Conservation (phyloP, 345 rosid species). For the Euphorbia pulcherrima region DNA sequence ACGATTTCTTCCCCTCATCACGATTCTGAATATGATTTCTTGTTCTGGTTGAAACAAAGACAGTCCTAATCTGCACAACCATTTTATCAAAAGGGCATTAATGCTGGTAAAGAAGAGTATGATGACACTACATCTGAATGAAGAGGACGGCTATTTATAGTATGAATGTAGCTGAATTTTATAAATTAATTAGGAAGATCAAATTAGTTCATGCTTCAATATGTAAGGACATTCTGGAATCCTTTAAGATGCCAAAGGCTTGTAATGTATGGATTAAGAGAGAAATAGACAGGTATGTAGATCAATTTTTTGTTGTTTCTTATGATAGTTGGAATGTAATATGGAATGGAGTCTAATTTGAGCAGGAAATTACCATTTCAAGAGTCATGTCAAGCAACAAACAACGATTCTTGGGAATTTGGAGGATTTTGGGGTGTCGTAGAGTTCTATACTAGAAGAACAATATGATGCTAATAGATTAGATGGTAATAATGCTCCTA, state of each 20-base stretch:
- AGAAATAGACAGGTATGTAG: conserved; percentile 65
- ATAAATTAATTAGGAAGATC: too few species aligned
- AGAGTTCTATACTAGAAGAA: conserved; percentile 25
- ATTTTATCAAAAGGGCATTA: conserved; percentile 82
- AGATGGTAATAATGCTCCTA: conserved; percentile 28
- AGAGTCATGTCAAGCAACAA: conserved; percentile 83
- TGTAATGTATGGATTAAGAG: conserved; percentile 72
- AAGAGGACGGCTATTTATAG: conserved; percentile 63
- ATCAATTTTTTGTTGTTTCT: conserved; percentile 3
- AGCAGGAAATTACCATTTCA: too few species aligned
- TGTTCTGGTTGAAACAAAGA: conserved; percentile 56
- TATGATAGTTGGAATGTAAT: not conserved
- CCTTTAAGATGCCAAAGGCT: conserved; percentile 64
- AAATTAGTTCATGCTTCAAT: too few species aligned
- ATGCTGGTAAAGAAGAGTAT: conserved; percentile 59
- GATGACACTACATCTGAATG: conserved; percentile 63
- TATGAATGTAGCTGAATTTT: conserved; percentile 45
- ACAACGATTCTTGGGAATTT: conserved; percentile 87
- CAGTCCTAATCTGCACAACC: conserved; percentile 52
- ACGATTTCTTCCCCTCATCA: too few species aligned
- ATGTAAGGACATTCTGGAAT: too few species aligned
- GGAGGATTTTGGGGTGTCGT: conserved; percentile 65
- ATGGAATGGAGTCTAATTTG: conserved; percentile 26
- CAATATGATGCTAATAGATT: conserved; percentile 12
- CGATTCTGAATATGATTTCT: too few species aligned